A percentile compares a stretch with the other conserved stretches of the same genome.
Evolutionary conservation across 176 grass and related monocot genomes (phyloP).

Genomic region (Triticum monococcum): DNA sequence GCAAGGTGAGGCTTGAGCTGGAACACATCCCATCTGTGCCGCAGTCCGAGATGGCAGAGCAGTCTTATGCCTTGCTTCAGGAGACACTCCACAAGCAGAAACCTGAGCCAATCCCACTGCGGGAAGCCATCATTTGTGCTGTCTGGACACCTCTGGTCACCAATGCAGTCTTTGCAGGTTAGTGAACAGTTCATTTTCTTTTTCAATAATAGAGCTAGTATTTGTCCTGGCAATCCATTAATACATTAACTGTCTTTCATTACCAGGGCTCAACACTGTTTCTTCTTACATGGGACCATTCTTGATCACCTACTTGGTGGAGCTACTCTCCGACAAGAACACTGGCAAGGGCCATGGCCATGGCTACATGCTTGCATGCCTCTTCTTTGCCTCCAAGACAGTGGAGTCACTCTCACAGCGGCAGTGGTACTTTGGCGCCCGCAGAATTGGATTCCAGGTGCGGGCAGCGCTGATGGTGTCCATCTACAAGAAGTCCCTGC

Average conservation of each 20-base stretch:
- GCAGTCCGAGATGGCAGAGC: conserved; percentile 48
- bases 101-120: conserved; percentile 32
- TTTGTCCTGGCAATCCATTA: conserved; percentile 6
- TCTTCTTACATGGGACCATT: conserved; percentile 75
- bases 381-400: conserved; percentile 81
- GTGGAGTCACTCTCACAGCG: conserved; percentile 84
- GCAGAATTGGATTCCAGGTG: conserved; percentile 70
- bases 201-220: neutral
- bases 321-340: conserved; percentile 56
- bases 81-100: conserved; percentile 63
- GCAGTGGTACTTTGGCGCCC: conserved; percentile 84
- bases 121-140: conserved; percentile 48
- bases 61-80: conserved; percentile 59
- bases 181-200: neutral
- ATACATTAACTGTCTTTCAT: neutral
- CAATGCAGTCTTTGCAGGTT: conserved; percentile 87
- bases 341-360: conserved; percentile 22
- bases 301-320: conserved; percentile 81
- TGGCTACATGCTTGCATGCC: conserved; percentile 59
- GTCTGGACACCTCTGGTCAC: conserved; percentile 64
- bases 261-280: conserved; percentile 74
- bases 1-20: conserved; percentile 50
- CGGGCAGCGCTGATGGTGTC: conserved; percentile 69
- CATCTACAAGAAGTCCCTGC: conserved; percentile 67
- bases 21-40: conserved; percentile 60